Evolutionary conservation across 441 rosid species (phyloP).

Genomic region (Biscutella laevigata): DNA sequence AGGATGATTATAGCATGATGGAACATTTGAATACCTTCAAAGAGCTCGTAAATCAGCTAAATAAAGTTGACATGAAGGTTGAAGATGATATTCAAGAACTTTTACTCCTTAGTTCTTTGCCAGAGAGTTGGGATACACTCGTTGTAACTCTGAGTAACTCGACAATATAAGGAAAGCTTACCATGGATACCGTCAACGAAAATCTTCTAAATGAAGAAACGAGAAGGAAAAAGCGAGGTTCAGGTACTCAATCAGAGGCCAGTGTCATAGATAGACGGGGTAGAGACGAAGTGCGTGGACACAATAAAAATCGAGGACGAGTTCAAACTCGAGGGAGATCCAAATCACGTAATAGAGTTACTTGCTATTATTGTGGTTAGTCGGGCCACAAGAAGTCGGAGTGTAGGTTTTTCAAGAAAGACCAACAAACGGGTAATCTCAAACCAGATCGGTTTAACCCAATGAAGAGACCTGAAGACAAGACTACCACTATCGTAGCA

Average conservation of each 20-base stretch:
- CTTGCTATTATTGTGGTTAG: neutral
- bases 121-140: neutral
- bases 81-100: neutral
- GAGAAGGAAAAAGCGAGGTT: neutral
- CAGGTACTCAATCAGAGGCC: neutral
- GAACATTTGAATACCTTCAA: neutral
- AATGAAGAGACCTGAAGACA: neutral
- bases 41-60: too few species aligned
- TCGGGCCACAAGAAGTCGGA: neutral
- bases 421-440: neutral
- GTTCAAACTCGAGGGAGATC: neutral
- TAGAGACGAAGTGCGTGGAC: too few species aligned
- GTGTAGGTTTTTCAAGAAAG: neutral
- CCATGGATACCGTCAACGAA: too few species aligned
- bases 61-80: too few species aligned
- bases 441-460: neutral
- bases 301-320: neutral
- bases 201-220: neutral
- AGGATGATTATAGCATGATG: neutral
- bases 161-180: neutral
- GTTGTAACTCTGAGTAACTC: neutral
- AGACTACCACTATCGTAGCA: too few species aligned
- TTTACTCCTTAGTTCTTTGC: neutral
- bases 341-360: neutral
- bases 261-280: neutral